These are phyloP conservation scores for Lyophyllum decastes DNA, from an alignment of 768 basidiomycete genomes.

Conservation along the genomic window DNA sequence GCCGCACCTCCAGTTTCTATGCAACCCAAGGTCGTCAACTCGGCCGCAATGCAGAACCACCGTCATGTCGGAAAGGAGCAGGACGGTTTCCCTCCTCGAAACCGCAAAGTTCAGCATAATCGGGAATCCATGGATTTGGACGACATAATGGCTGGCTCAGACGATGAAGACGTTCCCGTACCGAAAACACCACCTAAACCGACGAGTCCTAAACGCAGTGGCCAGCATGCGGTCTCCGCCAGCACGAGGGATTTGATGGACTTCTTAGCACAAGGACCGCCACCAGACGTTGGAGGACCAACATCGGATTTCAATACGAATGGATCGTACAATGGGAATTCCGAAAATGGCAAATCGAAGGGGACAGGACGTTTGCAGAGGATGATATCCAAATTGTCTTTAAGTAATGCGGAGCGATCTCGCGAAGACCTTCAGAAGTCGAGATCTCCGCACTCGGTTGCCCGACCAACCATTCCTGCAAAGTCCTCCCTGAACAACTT, in stretches of 20 bases:
- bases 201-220: constrained; percentile 21
- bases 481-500: constrained; percentile 40
- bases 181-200: constrained; percentile 20
- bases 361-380: constrained; percentile 66
- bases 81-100: constrained; percentile 46
- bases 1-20: constrained; percentile 30
- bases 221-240: constrained; percentile 34
- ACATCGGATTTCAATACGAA: constrained; percentile 45
- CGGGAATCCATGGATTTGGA: constrained; percentile 76
- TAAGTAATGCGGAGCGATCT: constrained; percentile 43
- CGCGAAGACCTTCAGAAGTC: constrained; percentile 21
- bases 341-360: constrained; percentile 51
- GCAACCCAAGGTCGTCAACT: constrained; percentile 24
- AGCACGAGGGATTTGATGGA: constrained; percentile 58
- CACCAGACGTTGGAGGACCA: constrained; percentile 57
- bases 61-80: constrained; percentile 23
- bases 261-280: constrained; percentile 53
- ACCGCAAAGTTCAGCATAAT: constrained; percentile 53
- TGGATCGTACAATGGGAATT: constrained; percentile 20
- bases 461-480: constrained; percentile 20
- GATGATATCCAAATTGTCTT: constrained; percentile 80
- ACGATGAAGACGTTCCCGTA: constrained; percentile 49
- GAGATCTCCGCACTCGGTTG: constrained; percentile 14
- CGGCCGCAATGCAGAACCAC: constrained; percentile 30
- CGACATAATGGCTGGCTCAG: constrained; percentile 71